A percentile compares a stretch with the other conserved stretches of the same genome.
phyloP scores from a whole-genome alignment of 306 rosid genomes.

The Gynostemma pentaphyllum region DNA sequence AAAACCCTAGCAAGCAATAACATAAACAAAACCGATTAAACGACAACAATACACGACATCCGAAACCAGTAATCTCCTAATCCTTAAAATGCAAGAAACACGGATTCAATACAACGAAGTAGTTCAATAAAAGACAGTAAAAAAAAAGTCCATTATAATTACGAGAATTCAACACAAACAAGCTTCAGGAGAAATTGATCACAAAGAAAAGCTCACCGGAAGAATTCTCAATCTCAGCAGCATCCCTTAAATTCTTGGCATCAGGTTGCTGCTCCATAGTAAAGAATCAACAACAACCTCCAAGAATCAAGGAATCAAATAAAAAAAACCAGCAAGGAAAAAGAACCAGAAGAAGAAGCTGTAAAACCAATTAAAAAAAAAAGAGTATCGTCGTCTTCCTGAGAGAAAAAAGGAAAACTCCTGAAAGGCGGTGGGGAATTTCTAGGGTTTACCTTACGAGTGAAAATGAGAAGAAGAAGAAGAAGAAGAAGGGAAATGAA shows the following conservation, averaged over 20 bases:
- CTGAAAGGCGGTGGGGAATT: too few species aligned
- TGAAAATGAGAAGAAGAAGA: background rate
- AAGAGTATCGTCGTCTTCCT: too few species aligned
- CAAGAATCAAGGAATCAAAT: background rate
- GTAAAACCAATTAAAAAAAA: background rate
- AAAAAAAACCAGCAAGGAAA: background rate
- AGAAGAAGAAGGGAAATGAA: background rate
- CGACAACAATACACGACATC: background rate
- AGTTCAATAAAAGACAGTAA: background rate
- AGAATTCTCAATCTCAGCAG: conserved; percentile 10
- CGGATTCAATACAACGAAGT: background rate
- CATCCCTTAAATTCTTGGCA: conserved; percentile 3
- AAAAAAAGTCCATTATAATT: background rate
- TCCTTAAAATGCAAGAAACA: background rate
- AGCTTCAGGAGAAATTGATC: background rate
- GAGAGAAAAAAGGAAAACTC: background rate
- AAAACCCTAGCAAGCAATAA: background rate
- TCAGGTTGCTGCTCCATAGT: conserved; percentile 14
- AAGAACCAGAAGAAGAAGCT: background rate
- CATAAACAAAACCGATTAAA: background rate
- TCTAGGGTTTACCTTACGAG: background rate
- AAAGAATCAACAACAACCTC: background rate
- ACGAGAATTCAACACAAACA: background rate
- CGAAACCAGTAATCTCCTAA: background rate
- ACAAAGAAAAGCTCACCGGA: conserved; percentile 15